Evolutionary conservation across 1,284 basidiomycete genomes (phyloP).

Genomic region (Marasmius oreades): DNA sequence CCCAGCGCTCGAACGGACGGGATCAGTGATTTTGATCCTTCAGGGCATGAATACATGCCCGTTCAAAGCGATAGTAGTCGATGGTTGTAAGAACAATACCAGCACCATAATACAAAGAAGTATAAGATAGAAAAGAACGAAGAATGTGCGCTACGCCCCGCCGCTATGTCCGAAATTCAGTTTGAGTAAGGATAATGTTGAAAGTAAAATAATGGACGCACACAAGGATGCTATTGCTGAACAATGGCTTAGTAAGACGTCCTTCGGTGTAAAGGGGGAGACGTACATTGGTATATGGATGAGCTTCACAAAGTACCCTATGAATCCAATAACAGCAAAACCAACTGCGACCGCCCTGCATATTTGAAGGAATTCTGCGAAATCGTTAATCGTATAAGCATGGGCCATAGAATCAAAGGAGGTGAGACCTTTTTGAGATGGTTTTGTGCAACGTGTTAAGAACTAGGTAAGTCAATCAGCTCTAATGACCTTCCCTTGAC

Average conservation of each 20-base stretch:
- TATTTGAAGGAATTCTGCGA: conserved; percentile 87
- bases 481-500: background rate
- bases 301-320: conserved; percentile 93
- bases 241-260: conserved; percentile 14
- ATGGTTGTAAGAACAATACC: conserved; percentile 1
- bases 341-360: conserved; percentile 92
- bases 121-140: conserved; percentile 11
- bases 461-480: conserved; percentile 55
- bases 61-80: background rate
- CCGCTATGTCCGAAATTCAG: conserved; percentile 40
- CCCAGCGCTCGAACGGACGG: background rate
- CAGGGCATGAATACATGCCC: background rate
- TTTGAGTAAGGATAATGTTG: conserved; percentile 2
- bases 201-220: conserved; percentile 47
- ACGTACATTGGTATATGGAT: conserved; percentile 95
- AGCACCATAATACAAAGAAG: conserved; percentile 4
- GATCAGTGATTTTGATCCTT: no score
- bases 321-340: conserved; percentile 97
- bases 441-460: conserved; percentile 96
- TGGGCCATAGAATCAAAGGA: conserved; percentile 4
- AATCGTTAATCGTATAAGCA: conserved; percentile 5
- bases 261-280: conserved; percentile 6
- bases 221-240: conserved; percentile 93
- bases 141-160: conserved; percentile 51
- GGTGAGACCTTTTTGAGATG: conserved; percentile 83